phyloP scores from a whole-genome alignment of 2,329 filamentous ascomycete genomes.

The Fusarium anthophilum region DNA sequence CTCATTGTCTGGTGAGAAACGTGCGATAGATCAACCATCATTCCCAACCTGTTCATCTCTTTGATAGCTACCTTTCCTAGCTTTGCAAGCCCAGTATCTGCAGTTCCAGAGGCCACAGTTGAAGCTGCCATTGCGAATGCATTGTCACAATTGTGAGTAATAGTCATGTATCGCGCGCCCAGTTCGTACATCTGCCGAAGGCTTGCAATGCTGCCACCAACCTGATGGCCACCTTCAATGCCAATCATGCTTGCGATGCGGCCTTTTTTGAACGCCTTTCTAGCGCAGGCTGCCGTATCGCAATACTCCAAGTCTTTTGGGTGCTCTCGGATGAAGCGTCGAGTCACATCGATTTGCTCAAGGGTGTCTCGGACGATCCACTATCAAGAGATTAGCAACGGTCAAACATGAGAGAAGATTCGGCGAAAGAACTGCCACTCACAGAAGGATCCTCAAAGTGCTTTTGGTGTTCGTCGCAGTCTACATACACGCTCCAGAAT shows the following conservation, averaged over 20 bases:
- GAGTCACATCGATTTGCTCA: slow-evolving; percentile 49
- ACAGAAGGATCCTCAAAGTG: slow-evolving; percentile 41
- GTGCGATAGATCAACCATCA: slow-evolving; percentile 48
- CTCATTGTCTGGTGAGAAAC: slow-evolving; percentile 45
- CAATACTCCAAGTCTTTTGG: slow-evolving; percentile 39
- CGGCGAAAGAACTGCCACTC: neutral
- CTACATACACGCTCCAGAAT: slow-evolving; percentile 45
- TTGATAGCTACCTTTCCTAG: slow-evolving; percentile 42
- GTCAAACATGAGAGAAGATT: neutral
- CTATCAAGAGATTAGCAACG: neutral
- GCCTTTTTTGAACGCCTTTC: slow-evolving; percentile 44
- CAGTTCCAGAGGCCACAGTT: slow-evolving; percentile 40
- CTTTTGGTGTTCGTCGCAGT: slow-evolving; percentile 37
- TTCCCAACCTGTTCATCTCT: slow-evolving; percentile 52
- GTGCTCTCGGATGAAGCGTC: slow-evolving; percentile 43
- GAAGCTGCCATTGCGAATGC: slow-evolving; percentile 44
- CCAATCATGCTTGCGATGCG: slow-evolving; percentile 51
- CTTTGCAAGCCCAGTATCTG: slow-evolving; percentile 37
- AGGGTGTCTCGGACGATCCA: slow-evolving; percentile 27
- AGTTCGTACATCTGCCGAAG: slow-evolving; percentile 49
- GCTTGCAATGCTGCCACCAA: slow-evolving; percentile 46
- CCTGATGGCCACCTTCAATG: slow-evolving; percentile 50
- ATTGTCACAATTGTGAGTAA: slow-evolving; percentile 50
- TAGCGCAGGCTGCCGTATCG: slow-evolving; percentile 40
- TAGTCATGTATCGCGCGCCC: slow-evolving; percentile 51